Evolutionary conservation across 345 rosid species (phyloP), one percentile per base, ranked within the genome.

Genomic region (Ceriops decandra): DNA sequence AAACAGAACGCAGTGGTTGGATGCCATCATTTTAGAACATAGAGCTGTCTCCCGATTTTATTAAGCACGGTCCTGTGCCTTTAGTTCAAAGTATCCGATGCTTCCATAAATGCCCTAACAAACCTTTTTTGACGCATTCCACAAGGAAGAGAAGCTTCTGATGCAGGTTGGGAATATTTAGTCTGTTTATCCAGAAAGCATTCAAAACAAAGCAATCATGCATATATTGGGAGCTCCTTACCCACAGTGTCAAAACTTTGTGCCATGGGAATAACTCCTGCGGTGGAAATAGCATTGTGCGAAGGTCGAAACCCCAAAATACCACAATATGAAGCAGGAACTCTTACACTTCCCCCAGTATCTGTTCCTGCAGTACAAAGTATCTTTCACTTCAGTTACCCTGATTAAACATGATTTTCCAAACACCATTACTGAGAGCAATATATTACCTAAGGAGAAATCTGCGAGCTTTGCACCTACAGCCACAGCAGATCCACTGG

Each of bases 401-500:
- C 7, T 5, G 49, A 11, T 49, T 7, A 42, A 3, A 47, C 54
- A 62, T 11, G 20, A 62, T 53, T 51, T 38, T 61, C 20, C 5
- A 31, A 57, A 30, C 57, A 60, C 98, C 81, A 81, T 84, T 46
- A 35, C 17, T 63, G 52, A 66, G 5, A n/a, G 65, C 49, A 77
- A 63, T 38, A 57, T 75, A 33, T 82, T 66, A 89, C 98, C 98
- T 6, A 93, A 64, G 61, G 98, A 83, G 81, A 93, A 93, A 77
- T 93, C 98, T 10, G 79, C 95, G 60, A 91, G 86, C 76, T 13
- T 82, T 62, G 98, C 98, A 11, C 81, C 89, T 35, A 91, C 98
- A 38, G 95, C 91, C 66, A 89, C 98, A n/a, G 97, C 97, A 66
- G 98, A 93, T 52, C 98, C 98, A 79, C 98, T 93, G 4, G 97